phyloP scores from a whole-genome alignment of 164 flowering plant genomes.

The Chimonanthus salicifolius region DNA sequence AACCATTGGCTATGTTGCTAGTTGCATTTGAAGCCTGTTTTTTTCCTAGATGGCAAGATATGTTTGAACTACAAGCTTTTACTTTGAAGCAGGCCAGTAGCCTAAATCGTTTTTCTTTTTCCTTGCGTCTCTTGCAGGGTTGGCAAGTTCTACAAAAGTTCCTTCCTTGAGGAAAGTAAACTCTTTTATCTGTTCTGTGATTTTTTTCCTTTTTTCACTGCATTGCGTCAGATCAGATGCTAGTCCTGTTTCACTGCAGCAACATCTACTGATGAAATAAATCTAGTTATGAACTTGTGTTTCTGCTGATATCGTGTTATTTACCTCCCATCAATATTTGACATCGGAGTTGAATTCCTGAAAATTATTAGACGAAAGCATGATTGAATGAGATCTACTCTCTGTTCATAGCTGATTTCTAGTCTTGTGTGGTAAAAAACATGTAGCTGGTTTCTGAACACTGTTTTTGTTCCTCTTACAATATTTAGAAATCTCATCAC shows the following conservation, averaged over 20 bases:
- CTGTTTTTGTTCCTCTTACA: not conserved
- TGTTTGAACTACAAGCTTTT: too few relatives aligned
- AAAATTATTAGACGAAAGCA: not conserved
- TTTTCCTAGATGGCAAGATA: too few relatives aligned
- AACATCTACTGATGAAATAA: slow-evolving; percentile 13
- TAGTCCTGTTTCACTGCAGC: not conserved
- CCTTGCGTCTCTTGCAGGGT: slow-evolving; percentile 6
- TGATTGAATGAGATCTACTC: too few relatives aligned
- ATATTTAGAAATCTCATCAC: too few relatives aligned
- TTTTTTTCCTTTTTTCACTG: not conserved
- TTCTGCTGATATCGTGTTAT: slow-evolving; percentile 2
- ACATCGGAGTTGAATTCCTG: not conserved
- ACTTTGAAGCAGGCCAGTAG: too few relatives aligned
- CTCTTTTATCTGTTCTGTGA: not conserved
- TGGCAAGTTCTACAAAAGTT: not conserved
- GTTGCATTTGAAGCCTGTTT: too few relatives aligned
- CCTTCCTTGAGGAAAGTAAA: slow-evolving; percentile 4
- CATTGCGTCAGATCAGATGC: slow-evolving; percentile 4
- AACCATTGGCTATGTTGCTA: too few relatives aligned
- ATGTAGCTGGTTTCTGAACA: not conserved
- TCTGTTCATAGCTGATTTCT: too few relatives aligned
- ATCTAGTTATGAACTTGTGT: not conserved
- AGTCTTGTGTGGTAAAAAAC: too few relatives aligned
- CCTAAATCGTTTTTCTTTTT: not conserved
- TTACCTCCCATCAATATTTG: not conserved